Base-by-base conservation (phyloP, 2,329 filamentous ascomycete genomes). In the Fusarium penzigii region DNA sequence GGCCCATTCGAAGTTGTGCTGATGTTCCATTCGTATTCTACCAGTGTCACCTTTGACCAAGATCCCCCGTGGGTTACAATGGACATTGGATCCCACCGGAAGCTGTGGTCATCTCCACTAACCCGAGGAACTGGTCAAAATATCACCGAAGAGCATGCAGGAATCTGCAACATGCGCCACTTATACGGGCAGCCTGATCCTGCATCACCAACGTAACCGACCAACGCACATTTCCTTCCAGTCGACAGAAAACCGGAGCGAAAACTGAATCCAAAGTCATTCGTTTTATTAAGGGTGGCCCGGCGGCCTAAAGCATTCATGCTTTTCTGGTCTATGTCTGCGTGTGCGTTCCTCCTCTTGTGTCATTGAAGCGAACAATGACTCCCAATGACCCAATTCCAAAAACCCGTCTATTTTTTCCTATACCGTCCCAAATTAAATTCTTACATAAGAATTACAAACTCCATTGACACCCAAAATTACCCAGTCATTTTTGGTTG, bases 351-450 rank as follows among this genome's bases (percentile, higher is more conserved):
- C 57, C 56, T 53, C 57, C 58, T 62, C 62, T 49, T 48, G 45
- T 53, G 52, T 57, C 58, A 55, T 62, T 49, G 50, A 48, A 53
- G 59, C 42, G 53, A 50, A 57, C 52, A 48, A 55, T 57, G 39
- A 57, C 51, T 53, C 47, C 58, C 50, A 51, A 61, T 46, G 20
- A 25, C 20, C 20, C 20, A 25, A 25, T 46, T 41, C 53, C 51
- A 62, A 59, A 57, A 50, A 57, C 51, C 62, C 53, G 53, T 64
- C 62, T 65, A 57, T 46, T 63, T 64, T 64, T 57, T 65, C 56
- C 62, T 60, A 53, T 59, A 59, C 60, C 60, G 49, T 61, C 52
- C 58, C 50, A 53, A 49, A 48, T 39, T 46, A 64, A 52, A 55
- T 29, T 13, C 12, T 17, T 8, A 43, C 52, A 53, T 63, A 62